phyloP scores from a whole-genome alignment of 805 yeast species.

The Nakazawaea molendinolei region DNA sequence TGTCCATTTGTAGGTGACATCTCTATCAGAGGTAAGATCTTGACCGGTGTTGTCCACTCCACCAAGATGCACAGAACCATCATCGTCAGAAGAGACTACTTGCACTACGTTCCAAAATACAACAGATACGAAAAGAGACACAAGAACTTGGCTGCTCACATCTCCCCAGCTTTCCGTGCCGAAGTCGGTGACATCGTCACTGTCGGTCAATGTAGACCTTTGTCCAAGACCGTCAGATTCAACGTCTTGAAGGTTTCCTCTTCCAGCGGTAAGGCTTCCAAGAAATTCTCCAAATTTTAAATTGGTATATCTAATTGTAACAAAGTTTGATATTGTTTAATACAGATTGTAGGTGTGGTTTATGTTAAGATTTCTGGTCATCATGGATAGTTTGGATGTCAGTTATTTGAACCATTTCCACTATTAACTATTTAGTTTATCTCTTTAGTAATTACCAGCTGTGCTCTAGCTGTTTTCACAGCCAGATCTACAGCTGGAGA shows the following conservation, averaged over 20 bases:
- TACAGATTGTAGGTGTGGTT: too few species aligned
- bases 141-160: slow-evolving; percentile 99
- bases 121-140: slow-evolving; percentile 99
- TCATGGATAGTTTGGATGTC: too few species aligned
- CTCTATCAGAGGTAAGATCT: slow-evolving; percentile 99
- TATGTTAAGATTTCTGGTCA: too few species aligned
- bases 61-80: slow-evolving; percentile 99
- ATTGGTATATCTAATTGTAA: too few species aligned
- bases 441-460: too few species aligned
- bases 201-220: slow-evolving; percentile 99
- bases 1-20: slow-evolving; percentile 98
- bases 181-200: slow-evolving; percentile 98
- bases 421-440: too few species aligned
- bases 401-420: too few species aligned
- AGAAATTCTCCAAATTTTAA: slow-evolving; percentile 97
- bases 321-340: too few species aligned
- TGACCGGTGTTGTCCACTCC: slow-evolving; percentile 99
- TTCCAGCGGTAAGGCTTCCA: slow-evolving; percentile 79
- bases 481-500: too few species aligned
- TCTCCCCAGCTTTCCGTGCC: slow-evolving; percentile 99
- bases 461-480: too few species aligned
- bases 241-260: slow-evolving; percentile 95
- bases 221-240: slow-evolving; percentile 99
- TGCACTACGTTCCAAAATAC: slow-evolving; percentile 99
- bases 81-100: slow-evolving; percentile 99